Conservation (phyloP, 1,139 yeast genomes). For the Suhomyces bolitotheri region DNA sequence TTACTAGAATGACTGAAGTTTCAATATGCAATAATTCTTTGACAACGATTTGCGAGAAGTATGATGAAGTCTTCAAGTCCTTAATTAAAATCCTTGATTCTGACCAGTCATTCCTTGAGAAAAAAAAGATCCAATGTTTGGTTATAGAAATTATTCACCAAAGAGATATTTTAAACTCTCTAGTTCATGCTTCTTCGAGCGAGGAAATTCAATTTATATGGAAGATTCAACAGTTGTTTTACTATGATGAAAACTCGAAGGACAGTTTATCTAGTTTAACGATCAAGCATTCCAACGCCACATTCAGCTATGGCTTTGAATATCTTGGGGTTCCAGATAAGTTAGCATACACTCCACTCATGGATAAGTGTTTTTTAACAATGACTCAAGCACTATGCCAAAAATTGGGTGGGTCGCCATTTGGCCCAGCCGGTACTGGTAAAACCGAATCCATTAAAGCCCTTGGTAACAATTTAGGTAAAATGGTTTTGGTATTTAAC, state of each 20-base stretch:
- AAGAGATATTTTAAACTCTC: conserved; percentile 36
- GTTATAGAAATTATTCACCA: conserved; percentile 72
- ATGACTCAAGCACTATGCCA: conserved; percentile 77
- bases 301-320: conserved; percentile 72
- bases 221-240: conserved; percentile 57
- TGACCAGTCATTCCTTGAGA: conserved; percentile 30
- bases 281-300: conserved; percentile 55
- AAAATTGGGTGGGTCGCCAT: conserved; percentile 84
- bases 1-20: conserved; percentile 50
- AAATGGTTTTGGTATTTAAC: conserved; percentile 80
- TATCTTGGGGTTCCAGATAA: conserved; percentile 77
- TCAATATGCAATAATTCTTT: conserved; percentile 16
- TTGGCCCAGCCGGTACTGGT: conserved; percentile 98
- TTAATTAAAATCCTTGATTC: conserved; percentile 19
- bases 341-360: conserved; percentile 75
- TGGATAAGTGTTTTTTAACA: conserved; percentile 62
- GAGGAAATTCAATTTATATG: conserved; percentile 37
- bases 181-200: conserved; percentile 21
- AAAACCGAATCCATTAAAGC: conserved; percentile 92
- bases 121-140: conserved; percentile 57
- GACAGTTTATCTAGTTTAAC: conserved; percentile 38
- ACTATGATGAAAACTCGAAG: conserved; percentile 25
- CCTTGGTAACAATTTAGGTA: conserved; percentile 76
- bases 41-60: conserved; percentile 1
- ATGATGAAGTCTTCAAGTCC: conserved; percentile 13